These are phyloP conservation scores for Carex sylvatica DNA, from an alignment of 202 grass and related monocot species.

Conservation along the genomic window DNA sequence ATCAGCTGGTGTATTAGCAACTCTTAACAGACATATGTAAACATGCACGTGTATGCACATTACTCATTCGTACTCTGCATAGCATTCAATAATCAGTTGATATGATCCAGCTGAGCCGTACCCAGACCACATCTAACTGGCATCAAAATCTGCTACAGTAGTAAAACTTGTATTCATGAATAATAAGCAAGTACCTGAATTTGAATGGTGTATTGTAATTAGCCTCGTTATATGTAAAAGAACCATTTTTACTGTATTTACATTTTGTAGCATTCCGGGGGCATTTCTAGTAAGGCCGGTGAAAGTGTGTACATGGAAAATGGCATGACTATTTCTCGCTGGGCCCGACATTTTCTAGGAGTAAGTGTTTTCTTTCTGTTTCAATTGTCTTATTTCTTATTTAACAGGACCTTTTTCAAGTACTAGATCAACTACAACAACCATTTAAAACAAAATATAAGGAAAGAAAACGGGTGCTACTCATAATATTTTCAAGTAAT, in stretches of 20 bases:
- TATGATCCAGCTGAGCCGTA: not conserved
- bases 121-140: not conserved
- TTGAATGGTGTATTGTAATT: not conserved
- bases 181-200: not conserved
- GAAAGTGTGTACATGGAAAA: constrained; percentile 82
- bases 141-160: not conserved
- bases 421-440: not conserved
- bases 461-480: not conserved
- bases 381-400: constrained; percentile 17
- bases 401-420: not conserved
- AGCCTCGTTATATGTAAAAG: not conserved
- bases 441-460: not conserved
- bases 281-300: constrained; percentile 60
- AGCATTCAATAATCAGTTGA: not conserved
- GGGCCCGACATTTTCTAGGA: constrained; percentile 62
- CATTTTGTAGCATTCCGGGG: constrained; percentile 79
- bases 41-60: not conserved
- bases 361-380: constrained; percentile 42
- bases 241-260: constrained; percentile 29
- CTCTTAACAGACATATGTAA: not conserved
- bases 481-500: constrained; percentile 18
- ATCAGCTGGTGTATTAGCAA: constrained; percentile 5
- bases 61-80: not conserved
- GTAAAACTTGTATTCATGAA: not conserved
- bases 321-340: constrained; percentile 81